Base-by-base conservation (phyloP, 2,329 filamentous ascomycete species). In the Thielaviopsis cerberus region DNA sequence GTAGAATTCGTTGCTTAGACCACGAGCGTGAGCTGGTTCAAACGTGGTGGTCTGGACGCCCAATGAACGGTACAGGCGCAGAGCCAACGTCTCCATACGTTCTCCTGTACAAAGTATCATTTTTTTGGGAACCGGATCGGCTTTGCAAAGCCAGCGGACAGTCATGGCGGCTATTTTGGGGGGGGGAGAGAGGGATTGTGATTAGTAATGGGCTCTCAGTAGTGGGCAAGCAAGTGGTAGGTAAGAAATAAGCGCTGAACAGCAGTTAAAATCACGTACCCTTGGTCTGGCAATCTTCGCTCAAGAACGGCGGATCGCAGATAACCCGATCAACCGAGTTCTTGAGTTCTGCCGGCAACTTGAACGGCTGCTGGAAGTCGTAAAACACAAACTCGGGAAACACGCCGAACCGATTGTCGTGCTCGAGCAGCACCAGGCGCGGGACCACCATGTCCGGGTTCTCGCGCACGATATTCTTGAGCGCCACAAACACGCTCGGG, bases 241-340 rank as follows among this genome's bases (percentile, higher is more conserved):
- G 27, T 30, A 6, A 30, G 15, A 37, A 25, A 41, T 13, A 13
- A 25, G 24, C n/a, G 11, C 20, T 25, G 8, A 11, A 24, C 4
- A 11, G n/a, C 17, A 57, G n/a, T n/a, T n/a, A 26, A 15, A 27
- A 45, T 17, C 15, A 64, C 70, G 63, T 64, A 85, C 83, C 74
- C 73, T 88, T 89, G 0, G 85, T 88, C 67, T 91, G 85, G 67
- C 86, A 91, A 65, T 91, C 85, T 62, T 85, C 78, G 67, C 80
- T 88, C 37, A 91, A 73, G 67, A 91, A 91, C 0, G 87, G 87
- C 8, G 87, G 87, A 66, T 92, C 87, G 63, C 78, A 79, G 57
- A 90, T 83, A 61, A 91, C 76, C 57, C 81, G 76, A 68, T 88
- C 83, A 53, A 84, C 78, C 22, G 70, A 72, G 22, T 78, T 79